Evolutionary conservation across 371 early-diverging fungal species (phyloP), one percentile per base, ranked within the genome.

Genomic region (Mucor piriformis): DNA sequence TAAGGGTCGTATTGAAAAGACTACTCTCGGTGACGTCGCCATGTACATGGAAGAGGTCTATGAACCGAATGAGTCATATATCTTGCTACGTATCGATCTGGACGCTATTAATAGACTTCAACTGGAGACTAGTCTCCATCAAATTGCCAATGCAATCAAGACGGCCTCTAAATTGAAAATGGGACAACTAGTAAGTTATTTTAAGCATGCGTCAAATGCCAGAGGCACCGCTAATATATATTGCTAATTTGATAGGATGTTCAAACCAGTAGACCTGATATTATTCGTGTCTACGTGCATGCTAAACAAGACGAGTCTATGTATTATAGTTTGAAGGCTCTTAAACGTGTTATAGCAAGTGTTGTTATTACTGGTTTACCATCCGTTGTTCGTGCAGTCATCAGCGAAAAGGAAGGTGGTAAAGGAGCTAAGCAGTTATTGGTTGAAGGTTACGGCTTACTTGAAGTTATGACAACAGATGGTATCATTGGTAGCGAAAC

Each of bases 401-500:
- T 98, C 47, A 85, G 85, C 63, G 88, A 91, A 61, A 84, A 84
- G 44, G 76, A 86, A 49, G 83, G 82, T 35, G 79, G 79, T 15
- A 79, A 77, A 44, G 79, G 79, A 25, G 70, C 79, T 27, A 83
- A 88, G 48, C 84, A 85, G 32, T 69, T 98, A 47, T 76, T 94
- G 29, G 94, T 96, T 4, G 99, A 99, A 82, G 99, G 99, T 21
- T 88, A 92, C 71, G 98, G 99, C 25, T 79, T 99, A 49, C 83
- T 83, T 34, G 88, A 97, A 49, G 91, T 98, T 12, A 96, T 99
- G 94, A 91, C 81, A 16, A 88, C 87, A 6, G 89, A 90, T 61
- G 86, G 96, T 65, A 88, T 98, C 50, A 85, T 95, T 58, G 94
- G 93, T 18, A 70, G 79, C 11, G 70, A 83, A 35, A 94, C 96